Conservation (phyloP, 371 early-diverging fungal species). For the Mortierella sp. region DNA sequence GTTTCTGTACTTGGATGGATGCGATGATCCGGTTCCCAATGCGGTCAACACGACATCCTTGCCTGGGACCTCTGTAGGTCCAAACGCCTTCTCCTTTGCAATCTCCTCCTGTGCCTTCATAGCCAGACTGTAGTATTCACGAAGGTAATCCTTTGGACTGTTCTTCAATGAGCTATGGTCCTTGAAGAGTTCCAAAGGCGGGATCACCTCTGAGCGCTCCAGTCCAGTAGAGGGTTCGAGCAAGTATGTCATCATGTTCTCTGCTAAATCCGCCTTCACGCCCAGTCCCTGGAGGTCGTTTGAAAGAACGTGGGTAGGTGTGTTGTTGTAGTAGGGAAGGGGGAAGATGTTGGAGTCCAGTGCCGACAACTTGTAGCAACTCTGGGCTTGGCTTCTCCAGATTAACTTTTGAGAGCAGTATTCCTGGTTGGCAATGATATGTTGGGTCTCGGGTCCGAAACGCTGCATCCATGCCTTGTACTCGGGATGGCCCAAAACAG, state of each 20-base stretch:
- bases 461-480: constrained; percentile 83
- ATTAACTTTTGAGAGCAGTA: constrained; percentile 72
- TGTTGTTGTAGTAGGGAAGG: constrained; percentile 71
- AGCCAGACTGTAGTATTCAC: constrained; percentile 58
- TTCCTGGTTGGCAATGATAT: constrained; percentile 72
- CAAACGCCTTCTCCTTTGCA: constrained; percentile 30
- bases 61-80: constrained; percentile 58
- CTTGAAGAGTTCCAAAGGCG: constrained; percentile 24
- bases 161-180: constrained; percentile 39
- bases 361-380: constrained; percentile 70
- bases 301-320: constrained; percentile 48
- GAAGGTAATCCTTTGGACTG: constrained; percentile 17
- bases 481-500: constrained; percentile 74
- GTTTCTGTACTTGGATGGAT: constrained; percentile 98
- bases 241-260: constrained; percentile 53
- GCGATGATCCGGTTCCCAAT: constrained; percentile 97
- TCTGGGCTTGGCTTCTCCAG: constrained; percentile 68
- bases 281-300: constrained; percentile 30
- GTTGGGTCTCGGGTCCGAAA: constrained; percentile 80
- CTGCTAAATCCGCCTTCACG: constrained; percentile 32
- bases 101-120: constrained; percentile 53
- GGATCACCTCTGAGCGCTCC: constrained; percentile 31
- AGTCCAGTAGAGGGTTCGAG: constrained; percentile 56
- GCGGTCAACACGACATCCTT: constrained; percentile 73
- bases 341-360: constrained; percentile 75